These are phyloP conservation scores for Anthostomella pinea DNA, from an alignment of 2,329 filamentous ascomycete genomes.

Conservation along the genomic window DNA sequence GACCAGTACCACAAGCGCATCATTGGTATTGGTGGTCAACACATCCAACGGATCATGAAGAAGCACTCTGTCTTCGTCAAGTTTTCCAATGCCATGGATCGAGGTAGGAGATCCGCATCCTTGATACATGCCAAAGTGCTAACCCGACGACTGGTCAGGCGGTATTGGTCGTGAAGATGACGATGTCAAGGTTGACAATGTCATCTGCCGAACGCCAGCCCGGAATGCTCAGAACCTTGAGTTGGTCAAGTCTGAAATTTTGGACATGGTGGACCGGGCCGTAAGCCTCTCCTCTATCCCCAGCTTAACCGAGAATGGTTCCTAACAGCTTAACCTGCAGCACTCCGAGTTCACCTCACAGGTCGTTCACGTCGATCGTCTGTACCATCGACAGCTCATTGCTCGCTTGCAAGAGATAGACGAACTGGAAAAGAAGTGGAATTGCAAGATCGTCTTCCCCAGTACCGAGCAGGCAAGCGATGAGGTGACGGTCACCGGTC, in stretches of 20 bases:
- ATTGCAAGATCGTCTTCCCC: slow-evolving; percentile 98
- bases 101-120: slow-evolving; percentile 50
- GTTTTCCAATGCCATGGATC: slow-evolving; percentile 98
- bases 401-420: slow-evolving; percentile 86
- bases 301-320: slow-evolving; percentile 1
- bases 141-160: slow-evolving; percentile 29
- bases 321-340: slow-evolving; percentile 40
- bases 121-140: background rate
- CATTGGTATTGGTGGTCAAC: slow-evolving; percentile 95
- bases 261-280: slow-evolving; percentile 98
- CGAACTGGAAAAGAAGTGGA: slow-evolving; percentile 97
- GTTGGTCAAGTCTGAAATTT: slow-evolving; percentile 96
- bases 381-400: slow-evolving; percentile 94
- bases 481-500: slow-evolving; percentile 90
- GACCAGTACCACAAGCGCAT: slow-evolving; percentile 99
- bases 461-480: slow-evolving; percentile 97
- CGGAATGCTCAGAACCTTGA: slow-evolving; percentile 96
- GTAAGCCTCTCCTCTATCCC: slow-evolving; percentile 46
- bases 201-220: slow-evolving; percentile 95
- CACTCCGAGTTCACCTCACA: slow-evolving; percentile 97
- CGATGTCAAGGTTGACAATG: slow-evolving; percentile 97
- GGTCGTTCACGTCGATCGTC: slow-evolving; percentile 86
- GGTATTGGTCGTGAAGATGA: slow-evolving; percentile 94
- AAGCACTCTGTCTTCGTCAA: slow-evolving; percentile 99
- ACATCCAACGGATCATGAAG: slow-evolving; percentile 99